Base-by-base conservation (phyloP, 495 filamentous ascomycete species). In the Sordaria brevicollis region DNA sequence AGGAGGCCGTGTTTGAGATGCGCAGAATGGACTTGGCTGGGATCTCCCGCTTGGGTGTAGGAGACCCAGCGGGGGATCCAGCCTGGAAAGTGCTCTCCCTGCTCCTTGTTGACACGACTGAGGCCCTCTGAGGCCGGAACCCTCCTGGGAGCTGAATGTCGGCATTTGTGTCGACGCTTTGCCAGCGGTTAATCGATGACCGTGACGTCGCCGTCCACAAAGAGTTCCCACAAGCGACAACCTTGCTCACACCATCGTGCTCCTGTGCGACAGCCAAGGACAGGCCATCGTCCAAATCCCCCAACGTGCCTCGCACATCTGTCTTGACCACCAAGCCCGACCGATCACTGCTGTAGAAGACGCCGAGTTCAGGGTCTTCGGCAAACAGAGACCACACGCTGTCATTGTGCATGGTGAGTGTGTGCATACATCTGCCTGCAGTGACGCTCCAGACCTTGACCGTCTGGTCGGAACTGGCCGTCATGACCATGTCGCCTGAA, bases 361-460 rank as follows among this genome's bases (percentile, higher is more conserved):
- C 87, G 4, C 90, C 90, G 3, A 99, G 86, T 62, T 90, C 83
- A 8, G 93, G 93, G 74, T 97, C 88, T 67, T 94, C 89, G 0
- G 95, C 97, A 76, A 90, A 96, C 21, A 99, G 85, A 34, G 93
- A 95, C 95, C 95, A 99, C 21, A 99, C 94, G 77, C 93, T 97
- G 75, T 96, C 93, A 77, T 95, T 96, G 77, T 99, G 95, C 95
- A 98, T 98, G 17, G 93, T 97, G 68, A 99, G 84, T 5, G 96
- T 99, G 80, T 97, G 91, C 90, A 97, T 92, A 83, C 95, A 98
- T 70, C 95, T 86, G 38, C 94, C 95, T 11, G 93, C 94, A 2
- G 92, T 93, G 65, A 97, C 87, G 65, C 93, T 97, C 95, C 95
- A 99, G 29, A 98, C 88, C 80, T 99, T 99, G 81, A 99, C 90